Conservation (phyloP, 2,329 filamentous ascomycete genomes). For the Neonectria sp. region DNA sequence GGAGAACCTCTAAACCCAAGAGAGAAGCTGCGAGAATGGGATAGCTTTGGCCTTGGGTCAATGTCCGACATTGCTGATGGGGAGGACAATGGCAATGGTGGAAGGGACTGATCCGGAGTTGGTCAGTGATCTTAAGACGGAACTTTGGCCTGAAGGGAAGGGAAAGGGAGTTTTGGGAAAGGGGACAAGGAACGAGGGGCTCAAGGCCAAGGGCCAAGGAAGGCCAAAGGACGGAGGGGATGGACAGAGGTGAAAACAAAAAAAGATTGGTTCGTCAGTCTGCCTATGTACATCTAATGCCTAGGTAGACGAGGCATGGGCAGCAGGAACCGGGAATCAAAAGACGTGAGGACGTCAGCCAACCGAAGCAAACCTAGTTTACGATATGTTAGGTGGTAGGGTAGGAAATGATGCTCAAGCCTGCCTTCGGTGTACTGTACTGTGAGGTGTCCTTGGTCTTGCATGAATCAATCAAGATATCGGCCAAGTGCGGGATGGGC, state of each 20-base stretch:
- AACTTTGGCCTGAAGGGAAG: conserved; percentile 4
- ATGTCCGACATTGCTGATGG: background rate
- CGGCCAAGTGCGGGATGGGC: conserved; percentile 7
- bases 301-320: background rate
- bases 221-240: conserved; percentile 14
- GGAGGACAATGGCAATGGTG: conserved; percentile 1
- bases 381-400: background rate
- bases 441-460: conserved; percentile 1
- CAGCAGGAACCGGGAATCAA: background rate
- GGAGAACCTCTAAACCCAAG: background rate
- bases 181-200: background rate
- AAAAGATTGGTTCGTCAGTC: conserved; percentile 1
- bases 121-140: conserved; percentile 12
- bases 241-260: conserved; percentile 5
- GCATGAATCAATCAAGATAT: conserved; percentile 13
- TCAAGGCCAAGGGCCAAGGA: background rate
- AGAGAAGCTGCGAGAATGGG: background rate
- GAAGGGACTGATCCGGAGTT: conserved; percentile 12
- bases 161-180: conserved; percentile 28
- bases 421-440: background rate
- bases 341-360: background rate
- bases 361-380: background rate
- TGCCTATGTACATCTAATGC: background rate
- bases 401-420: conserved; percentile 35
- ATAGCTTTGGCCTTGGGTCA: background rate